phyloP scores from a whole-genome alignment of 768 basidiomycete genomes.

The Rhodocollybia butyracea region DNA sequence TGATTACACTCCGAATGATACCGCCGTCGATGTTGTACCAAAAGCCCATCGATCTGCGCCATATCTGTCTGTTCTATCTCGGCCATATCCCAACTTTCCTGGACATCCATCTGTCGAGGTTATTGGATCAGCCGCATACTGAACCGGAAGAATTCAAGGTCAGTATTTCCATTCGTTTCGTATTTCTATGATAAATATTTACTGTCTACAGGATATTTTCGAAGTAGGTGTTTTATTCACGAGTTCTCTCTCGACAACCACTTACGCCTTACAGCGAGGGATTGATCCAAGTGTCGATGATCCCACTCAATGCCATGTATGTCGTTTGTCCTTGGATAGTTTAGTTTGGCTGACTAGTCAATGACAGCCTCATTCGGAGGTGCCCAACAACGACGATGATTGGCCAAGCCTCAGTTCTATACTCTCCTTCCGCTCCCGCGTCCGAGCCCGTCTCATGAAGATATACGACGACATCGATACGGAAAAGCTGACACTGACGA shows the following conservation, averaged over 20 bases:
- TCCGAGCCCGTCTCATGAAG: conserved; percentile 64
- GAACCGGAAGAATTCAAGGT: conserved; percentile 82
- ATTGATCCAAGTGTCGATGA: conserved; percentile 96
- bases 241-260: neutral
- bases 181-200: conserved; percentile 5
- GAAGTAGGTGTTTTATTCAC: conserved; percentile 42
- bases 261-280: conserved; percentile 59
- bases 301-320: conserved; percentile 80
- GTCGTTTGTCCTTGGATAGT: neutral
- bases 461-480: conserved; percentile 70
- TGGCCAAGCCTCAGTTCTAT: conserved; percentile 81
- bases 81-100: conserved; percentile 93
- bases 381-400: conserved; percentile 74
- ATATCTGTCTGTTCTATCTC: conserved; percentile 95
- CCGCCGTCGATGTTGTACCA: conserved; percentile 79
- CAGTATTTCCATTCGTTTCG: conserved; percentile 5
- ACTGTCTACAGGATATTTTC: conserved; percentile 57
- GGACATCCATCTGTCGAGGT: conserved; percentile 81
- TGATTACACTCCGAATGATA: conserved; percentile 81
- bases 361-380: conserved; percentile 79
- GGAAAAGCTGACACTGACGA: conserved; percentile 50
- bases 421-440: conserved; percentile 73
- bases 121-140: conserved; percentile 75
- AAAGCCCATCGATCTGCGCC: conserved; percentile 91
- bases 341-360: conserved; percentile 3